Evolutionary conservation across 192 early-diverging fungal species (phyloP).

Genomic region (Backusella sp.): DNA sequence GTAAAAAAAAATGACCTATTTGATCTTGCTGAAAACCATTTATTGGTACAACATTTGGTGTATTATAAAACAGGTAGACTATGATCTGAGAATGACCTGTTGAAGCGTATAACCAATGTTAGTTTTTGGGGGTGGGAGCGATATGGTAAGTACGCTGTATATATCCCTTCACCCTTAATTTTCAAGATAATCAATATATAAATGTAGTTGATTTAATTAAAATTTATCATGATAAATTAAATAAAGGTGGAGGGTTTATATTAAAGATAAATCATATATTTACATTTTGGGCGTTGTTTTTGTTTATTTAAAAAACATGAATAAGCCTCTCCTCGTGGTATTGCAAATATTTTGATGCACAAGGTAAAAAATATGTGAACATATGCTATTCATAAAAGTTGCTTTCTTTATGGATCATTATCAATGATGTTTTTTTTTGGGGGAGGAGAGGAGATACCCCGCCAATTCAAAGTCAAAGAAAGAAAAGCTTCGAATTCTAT

Average conservation of each 20-base stretch:
- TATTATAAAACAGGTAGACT: too few relatives aligned
- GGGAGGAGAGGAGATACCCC: conserved; percentile 47
- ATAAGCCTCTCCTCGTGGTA: conserved; percentile 58
- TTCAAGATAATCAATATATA: neutral
- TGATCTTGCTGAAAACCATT: conserved; percentile 80
- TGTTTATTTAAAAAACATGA: conserved; percentile 40
- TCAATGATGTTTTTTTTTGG: conserved; percentile 50
- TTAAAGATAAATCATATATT: conserved; percentile 58
- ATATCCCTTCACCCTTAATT: conserved; percentile 1
- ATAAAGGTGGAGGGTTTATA: conserved; percentile 58
- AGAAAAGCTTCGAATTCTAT: conserved; percentile 93
- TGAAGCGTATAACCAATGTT: conserved; percentile 58
- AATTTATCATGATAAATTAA: neutral
- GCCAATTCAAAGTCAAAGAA: conserved; percentile 62
- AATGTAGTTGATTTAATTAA: neutral
- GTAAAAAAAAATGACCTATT: conserved; percentile 82
- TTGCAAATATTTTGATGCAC: conserved; percentile 84
- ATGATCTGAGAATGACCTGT: neutral
- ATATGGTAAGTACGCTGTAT: conserved; percentile 73
- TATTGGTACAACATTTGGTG: neutral
- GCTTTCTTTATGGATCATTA: neutral
- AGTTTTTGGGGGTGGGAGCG: conserved; percentile 61
- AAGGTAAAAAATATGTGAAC: conserved; percentile 57
- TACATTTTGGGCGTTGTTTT: neutral
- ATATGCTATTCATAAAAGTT: too few relatives aligned